phyloP scores from a whole-genome alignment of 2,329 filamentous ascomycete genomes.

The Phaeophleospora eucalypticola region DNA sequence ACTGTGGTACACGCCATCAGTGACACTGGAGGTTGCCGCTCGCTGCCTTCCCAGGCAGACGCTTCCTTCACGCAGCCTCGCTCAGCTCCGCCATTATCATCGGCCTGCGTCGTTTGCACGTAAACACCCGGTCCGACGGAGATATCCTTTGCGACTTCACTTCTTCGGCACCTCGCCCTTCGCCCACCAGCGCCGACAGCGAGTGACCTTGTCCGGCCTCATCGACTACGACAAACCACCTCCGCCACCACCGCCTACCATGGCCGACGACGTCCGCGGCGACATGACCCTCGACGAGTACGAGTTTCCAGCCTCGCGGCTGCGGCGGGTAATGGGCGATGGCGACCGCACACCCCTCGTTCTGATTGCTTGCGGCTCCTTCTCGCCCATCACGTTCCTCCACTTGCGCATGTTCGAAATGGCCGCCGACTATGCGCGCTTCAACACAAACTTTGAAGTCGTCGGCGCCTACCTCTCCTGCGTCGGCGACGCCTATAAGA shows the following conservation, averaged over 20 bases:
- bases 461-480: slow-evolving; percentile 80
- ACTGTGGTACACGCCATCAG: no score
- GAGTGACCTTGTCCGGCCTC: slow-evolving; percentile 9
- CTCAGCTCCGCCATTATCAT: not conserved
- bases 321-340: slow-evolving; percentile 55
- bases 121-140: not conserved
- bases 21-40: slow-evolving; percentile 2
- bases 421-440: slow-evolving; percentile 73
- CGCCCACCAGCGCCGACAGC: not conserved
- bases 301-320: slow-evolving; percentile 58
- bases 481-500: slow-evolving; percentile 74
- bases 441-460: slow-evolving; percentile 75
- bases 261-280: slow-evolving; percentile 24
- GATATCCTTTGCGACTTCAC: not conserved
- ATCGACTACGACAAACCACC: slow-evolving; percentile 13
- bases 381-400: slow-evolving; percentile 51
- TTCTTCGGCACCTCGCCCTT: not conserved
- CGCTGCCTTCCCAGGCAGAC: not conserved
- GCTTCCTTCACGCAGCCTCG: not conserved
- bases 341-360: slow-evolving; percentile 59
- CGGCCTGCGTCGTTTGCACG: not conserved
- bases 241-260: slow-evolving; percentile 9
- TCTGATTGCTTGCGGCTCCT: slow-evolving; percentile 63
- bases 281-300: slow-evolving; percentile 47
- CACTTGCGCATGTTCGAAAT: slow-evolving; percentile 87